Base-by-base conservation (phyloP, 768 basidiomycete genomes). In the Pulveroboletus sp. region DNA sequence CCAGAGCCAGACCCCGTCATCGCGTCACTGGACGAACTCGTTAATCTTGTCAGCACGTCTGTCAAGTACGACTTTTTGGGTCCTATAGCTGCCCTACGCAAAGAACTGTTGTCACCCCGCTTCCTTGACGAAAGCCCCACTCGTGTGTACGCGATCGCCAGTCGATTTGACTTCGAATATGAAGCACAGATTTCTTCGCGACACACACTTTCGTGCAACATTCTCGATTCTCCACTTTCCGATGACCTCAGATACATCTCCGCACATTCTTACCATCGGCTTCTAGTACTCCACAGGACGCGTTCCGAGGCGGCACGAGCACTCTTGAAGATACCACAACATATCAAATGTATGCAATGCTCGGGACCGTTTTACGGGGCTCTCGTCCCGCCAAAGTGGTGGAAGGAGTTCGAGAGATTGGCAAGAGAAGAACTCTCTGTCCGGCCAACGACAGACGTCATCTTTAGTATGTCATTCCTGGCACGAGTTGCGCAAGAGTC, bases 121-220 rank as follows among this genome's bases (percentile, higher is more conserved):
- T 84, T 82, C 61, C 61, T 82, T 16, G 54, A 66, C 30, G 57
- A 67, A 13, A 71, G 70, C 12, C 81, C 87, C 9, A 71, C 74
- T 13, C 80, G 83, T 13, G 83, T 87, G 2, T 89, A 83, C 56
- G 84, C 85, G 23, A 79, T 87, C 35, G 85, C 87, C 2, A 79
- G 78, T 50, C 79, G 81, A 5, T 82, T 77, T 49, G 81, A 82
- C 19, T 65, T 89, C 14, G 78, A 82, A 38, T 76, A 80, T 26
- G 86, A 86, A 61, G 79, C 82, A 11, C 72, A 73, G 49, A 59
- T 79, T 39, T 84, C 86, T 6, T 85, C 86, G 16, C 70, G 66
- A 9, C 68, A 78, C 59, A 85, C 85, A 0, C 77, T 87, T 12
- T 58, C 62, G 42, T 63, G 74, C 24, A 73, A 79, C 49, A 61